Percentiles rank a stretch among this genome's conserved stretches.
Evolutionary conservation across 2,329 filamentous ascomycete species (phyloP).

Genomic region (Herpotrichia juniperi): DNA sequence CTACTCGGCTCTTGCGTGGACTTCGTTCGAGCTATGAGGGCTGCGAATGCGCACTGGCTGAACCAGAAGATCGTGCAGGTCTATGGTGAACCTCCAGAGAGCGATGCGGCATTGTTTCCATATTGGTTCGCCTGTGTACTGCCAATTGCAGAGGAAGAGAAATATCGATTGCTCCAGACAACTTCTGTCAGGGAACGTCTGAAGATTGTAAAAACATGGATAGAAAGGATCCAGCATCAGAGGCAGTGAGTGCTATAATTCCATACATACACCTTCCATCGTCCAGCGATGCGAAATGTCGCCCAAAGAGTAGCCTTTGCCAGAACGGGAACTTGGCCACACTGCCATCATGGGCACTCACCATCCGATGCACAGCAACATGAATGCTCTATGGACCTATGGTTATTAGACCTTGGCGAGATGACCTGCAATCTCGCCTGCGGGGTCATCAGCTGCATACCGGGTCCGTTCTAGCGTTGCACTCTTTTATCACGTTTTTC

Average conservation of each 20-base stretch:
- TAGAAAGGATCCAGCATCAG: slow-evolving; percentile 71
- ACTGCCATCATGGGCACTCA: not conserved
- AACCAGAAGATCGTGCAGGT: slow-evolving; percentile 72
- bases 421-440: not conserved
- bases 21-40: slow-evolving; percentile 73
- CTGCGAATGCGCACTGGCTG: slow-evolving; percentile 75
- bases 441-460: not conserved
- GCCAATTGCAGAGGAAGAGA: slow-evolving; percentile 77
- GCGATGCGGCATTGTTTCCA: slow-evolving; percentile 77
- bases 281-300: not conserved
- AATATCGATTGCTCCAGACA: slow-evolving; percentile 75
- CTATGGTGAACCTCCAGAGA: slow-evolving; percentile 79
- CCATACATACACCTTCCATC: not conserved
- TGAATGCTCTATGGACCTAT: not conserved
- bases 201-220: slow-evolving; percentile 84
- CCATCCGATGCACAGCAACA: too few species aligned
- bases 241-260: slow-evolving; percentile 67
- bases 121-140: slow-evolving; percentile 91
- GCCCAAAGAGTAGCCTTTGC: not conserved
- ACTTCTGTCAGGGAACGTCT: slow-evolving; percentile 79
- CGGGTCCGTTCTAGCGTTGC: not conserved
- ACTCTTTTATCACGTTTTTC: slow-evolving; percentile 2
- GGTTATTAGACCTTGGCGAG: not conserved
- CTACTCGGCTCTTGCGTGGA: slow-evolving; percentile 69
- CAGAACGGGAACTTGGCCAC: not conserved